Base-by-base conservation (phyloP, 139 green algal species). In the Axilococcus clingmanii region DNA sequence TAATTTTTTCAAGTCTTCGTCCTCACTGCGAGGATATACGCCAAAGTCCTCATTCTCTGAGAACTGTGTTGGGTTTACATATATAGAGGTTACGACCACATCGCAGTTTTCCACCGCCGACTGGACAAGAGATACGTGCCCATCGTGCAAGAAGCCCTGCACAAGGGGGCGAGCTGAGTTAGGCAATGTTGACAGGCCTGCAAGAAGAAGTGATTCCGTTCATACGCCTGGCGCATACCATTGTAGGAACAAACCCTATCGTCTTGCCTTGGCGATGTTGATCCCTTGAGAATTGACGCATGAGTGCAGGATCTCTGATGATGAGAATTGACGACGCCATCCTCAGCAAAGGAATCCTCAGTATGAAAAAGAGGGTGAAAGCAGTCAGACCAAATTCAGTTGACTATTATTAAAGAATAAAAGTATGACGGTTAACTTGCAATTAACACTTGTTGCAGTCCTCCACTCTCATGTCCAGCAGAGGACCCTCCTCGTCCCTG, bases 1-100 rank as follows among this genome's bases (percentile, higher is more conserved):
- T 14, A 98, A 70, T 60, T 86, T 85, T 8, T 45, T 28, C 0
- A 82, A 59, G 56, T 97, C 91, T 15, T 47, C 72, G 6, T 78
- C 74, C 80, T 89, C 69, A 25, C 62, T 31, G 7, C 20, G 52
- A 0, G 93, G 93, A 57, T 99, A 99, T 1, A 84, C 69, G 19
- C 83, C 82, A 72, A 99, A 94, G 61, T 99, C 93, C 53, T 99
- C 93, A 24, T 86, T 56, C 5, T 66, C 68, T 36, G 47, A 52
- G n/a, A 83, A 78, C 77, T 98, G 91, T 14, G 79, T 93, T 6
- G 90, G 87, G 57, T 99, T 99, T 43, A 99, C 79, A 61, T 99
- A 99, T 7, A 99, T 90, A 24, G 82, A 95, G 0, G 81, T 88
- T 1, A 95, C 78, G 16, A 97, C 87, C 3, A 86, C 37, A 29